These are phyloP conservation scores for Pseudohyphozyma bogoriensis DNA, from an alignment of 768 basidiomycete species.

Conservation along the genomic window DNA sequence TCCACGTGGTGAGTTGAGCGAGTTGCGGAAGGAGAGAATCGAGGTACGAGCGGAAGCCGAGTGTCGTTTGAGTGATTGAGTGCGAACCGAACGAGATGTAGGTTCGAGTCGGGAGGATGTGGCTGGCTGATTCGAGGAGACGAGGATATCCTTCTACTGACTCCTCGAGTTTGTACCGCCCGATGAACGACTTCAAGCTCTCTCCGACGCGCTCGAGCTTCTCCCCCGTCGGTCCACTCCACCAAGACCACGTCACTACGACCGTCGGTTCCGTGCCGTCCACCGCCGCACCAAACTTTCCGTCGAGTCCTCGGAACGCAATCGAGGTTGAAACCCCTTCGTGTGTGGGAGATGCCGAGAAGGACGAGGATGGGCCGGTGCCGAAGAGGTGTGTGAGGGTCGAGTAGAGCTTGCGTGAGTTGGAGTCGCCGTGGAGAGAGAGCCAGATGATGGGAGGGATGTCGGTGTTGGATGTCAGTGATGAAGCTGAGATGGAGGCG, in stretches of 20 bases:
- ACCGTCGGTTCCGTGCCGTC: not conserved
- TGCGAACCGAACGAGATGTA: conserved; percentile 24
- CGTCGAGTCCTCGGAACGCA: conserved; percentile 10
- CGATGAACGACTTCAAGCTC: conserved; percentile 13
- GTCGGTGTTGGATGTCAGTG: not conserved
- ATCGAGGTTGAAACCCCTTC: conserved; percentile 14
- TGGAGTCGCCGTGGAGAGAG: conserved; percentile 26
- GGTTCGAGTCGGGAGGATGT: conserved; percentile 18
- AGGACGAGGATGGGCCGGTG: conserved; percentile 2
- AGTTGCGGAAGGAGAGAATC: conserved; percentile 8
- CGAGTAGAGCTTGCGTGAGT: conserved; percentile 20
- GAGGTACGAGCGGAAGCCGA: conserved; percentile 11
- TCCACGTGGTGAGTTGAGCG: not conserved
- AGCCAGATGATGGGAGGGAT: conserved; percentile 2
- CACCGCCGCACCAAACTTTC: not conserved
- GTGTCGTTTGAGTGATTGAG: conserved; percentile 8
- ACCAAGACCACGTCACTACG: not conserved
- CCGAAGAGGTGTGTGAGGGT: conserved; percentile 12
- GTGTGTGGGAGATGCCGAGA: conserved; percentile 17
- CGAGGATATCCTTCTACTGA: not conserved
- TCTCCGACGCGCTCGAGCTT: conserved; percentile 6
- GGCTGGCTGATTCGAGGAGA: not conserved
- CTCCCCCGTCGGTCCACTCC: not conserved
- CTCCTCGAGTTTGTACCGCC: conserved; percentile 3
- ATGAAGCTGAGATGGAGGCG: conserved; percentile 7